These are phyloP conservation scores for Barnettozyma populi DNA, from an alignment of 805 yeast species.

Conservation along the genomic window DNA sequence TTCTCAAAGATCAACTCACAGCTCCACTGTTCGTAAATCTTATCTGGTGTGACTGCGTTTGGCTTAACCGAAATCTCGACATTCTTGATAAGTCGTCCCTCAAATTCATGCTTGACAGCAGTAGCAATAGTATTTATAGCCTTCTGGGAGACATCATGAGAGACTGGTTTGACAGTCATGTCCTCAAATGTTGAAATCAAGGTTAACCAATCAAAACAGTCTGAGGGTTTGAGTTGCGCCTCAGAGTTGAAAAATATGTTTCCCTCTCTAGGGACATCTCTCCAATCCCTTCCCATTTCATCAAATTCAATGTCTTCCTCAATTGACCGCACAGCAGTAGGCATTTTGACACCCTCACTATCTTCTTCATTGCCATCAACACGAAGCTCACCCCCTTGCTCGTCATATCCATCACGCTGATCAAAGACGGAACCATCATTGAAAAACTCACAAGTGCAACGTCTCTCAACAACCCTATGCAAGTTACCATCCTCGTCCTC, in stretches of 20 bases:
- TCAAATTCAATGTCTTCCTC: slow-evolving; percentile 43
- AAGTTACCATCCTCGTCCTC: slow-evolving; percentile 25
- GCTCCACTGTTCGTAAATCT: slow-evolving; percentile 42
- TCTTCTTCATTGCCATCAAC: slow-evolving; percentile 2
- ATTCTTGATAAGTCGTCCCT: slow-evolving; percentile 22
- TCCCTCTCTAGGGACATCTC: slow-evolving; percentile 61
- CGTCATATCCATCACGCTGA: slow-evolving; percentile 16
- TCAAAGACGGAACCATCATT: slow-evolving; percentile 19
- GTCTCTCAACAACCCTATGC: slow-evolving; percentile 21
- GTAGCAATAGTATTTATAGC: slow-evolving; percentile 47
- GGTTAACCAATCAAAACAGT: slow-evolving; percentile 19
- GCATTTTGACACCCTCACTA: slow-evolving; percentile 9
- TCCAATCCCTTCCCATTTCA: slow-evolving; percentile 61
- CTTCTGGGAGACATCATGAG: slow-evolving; percentile 31
- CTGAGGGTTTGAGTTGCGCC: slow-evolving; percentile 11
- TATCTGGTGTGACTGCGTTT: slow-evolving; percentile 40
- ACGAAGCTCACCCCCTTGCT: slow-evolving; percentile 6
- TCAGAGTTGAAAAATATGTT: slow-evolving; percentile 35
- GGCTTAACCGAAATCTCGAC: neutral
- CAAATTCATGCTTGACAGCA: slow-evolving; percentile 41
- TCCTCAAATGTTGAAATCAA: slow-evolving; percentile 21
- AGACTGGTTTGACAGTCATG: slow-evolving; percentile 26
- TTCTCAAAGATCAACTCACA: slow-evolving; percentile 43
- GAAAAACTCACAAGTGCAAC: slow-evolving; percentile 23
- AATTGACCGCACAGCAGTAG: slow-evolving; percentile 31